These are phyloP conservation scores for Erodium maritimum DNA, from an alignment of 345 rosid species.

Conservation along the genomic window DNA sequence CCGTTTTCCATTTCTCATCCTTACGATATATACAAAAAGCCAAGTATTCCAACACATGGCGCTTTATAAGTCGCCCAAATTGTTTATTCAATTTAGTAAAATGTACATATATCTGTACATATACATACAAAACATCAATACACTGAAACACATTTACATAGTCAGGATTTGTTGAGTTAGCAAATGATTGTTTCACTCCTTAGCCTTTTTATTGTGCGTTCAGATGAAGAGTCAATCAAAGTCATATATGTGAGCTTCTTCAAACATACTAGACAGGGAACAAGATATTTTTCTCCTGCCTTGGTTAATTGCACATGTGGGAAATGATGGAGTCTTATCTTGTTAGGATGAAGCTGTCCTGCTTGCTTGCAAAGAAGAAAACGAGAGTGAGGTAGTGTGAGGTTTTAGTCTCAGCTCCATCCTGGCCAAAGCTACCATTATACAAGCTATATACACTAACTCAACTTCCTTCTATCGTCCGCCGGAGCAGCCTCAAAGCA, in stretches of 20 bases:
- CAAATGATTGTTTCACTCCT: background rate
- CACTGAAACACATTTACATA: background rate
- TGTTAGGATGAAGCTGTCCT: background rate
- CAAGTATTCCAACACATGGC: background rate
- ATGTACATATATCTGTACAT: background rate
- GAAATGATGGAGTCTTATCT: background rate
- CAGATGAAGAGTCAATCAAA: background rate
- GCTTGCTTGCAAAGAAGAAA: background rate
- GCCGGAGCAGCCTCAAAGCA: slow-evolving; percentile 18
- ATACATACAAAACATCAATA: background rate
- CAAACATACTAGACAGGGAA: background rate
- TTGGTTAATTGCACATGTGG: background rate
- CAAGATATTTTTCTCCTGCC: background rate
- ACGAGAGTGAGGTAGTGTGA: background rate
- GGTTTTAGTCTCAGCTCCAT: background rate
- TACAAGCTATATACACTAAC: background rate
- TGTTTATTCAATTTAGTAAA: background rate
- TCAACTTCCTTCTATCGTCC: background rate
- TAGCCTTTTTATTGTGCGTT: background rate
- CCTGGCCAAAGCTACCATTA: background rate
- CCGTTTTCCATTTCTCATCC: no score
- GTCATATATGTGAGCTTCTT: background rate
- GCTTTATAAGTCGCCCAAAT: background rate
- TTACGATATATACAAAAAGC: no score
- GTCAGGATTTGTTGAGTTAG: background rate